Evolutionary conservation across 345 rosid genomes (phyloP).

Genomic region (Hibiscus syriacus): DNA sequence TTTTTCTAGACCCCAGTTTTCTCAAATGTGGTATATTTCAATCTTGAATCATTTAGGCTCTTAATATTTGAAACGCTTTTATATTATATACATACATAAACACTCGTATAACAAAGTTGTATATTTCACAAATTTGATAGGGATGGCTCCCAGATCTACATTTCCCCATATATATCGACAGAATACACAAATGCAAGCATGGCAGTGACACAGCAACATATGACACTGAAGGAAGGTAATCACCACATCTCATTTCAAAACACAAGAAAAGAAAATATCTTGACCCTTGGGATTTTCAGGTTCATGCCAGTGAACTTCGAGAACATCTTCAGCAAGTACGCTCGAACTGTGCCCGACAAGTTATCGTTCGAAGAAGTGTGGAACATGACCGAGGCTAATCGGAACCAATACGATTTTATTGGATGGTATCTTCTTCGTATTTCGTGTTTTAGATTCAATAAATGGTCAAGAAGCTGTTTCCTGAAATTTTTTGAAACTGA

Average conservation of each 20-base stretch:
- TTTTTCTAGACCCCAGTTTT: too few species aligned
- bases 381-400: slow-evolving; percentile 67
- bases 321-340: slow-evolving; percentile 71
- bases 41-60: too few species aligned
- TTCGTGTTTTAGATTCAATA: neutral
- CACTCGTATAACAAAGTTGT: neutral
- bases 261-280: neutral
- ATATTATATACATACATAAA: too few species aligned
- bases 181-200: slow-evolving; percentile 71
- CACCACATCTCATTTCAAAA: neutral
- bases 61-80: too few species aligned
- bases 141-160: slow-evolving; percentile 50
- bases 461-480: neutral
- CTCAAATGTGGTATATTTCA: too few species aligned
- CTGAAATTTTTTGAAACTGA: too few species aligned
- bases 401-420: slow-evolving; percentile 43
- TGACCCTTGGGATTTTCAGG: slow-evolving; percentile 23
- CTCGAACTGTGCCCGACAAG: slow-evolving; percentile 38
- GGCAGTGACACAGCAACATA: slow-evolving; percentile 66
- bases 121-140: neutral
- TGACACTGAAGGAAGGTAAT: slow-evolving; percentile 82
- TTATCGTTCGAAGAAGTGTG: slow-evolving; percentile 49
- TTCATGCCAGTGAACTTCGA: slow-evolving; percentile 58
- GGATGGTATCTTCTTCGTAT: slow-evolving; percentile 42
- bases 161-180: slow-evolving; percentile 57